Conservation (phyloP, 2,329 filamentous ascomycete genomes). For the Trichoderma polysporum region DNA sequence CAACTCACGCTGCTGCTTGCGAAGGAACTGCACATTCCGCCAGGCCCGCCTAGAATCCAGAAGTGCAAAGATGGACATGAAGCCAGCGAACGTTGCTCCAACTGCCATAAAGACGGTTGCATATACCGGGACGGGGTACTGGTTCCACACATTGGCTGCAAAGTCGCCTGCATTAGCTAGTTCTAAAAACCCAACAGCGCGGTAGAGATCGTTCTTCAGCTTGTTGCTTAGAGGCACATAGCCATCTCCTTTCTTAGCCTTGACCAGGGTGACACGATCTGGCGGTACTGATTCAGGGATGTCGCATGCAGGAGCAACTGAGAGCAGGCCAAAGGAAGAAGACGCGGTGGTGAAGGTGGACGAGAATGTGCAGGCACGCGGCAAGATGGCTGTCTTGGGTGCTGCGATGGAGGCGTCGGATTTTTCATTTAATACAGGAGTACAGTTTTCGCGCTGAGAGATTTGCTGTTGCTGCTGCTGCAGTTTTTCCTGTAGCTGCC, state of each 20-base stretch:
- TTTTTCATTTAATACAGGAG: not conserved
- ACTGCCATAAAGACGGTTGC: slow-evolving; percentile 53
- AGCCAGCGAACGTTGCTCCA: slow-evolving; percentile 47
- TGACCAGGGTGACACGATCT: slow-evolving; percentile 11
- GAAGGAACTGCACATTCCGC: slow-evolving; percentile 47
- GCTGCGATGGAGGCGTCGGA: not conserved
- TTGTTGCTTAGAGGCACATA: slow-evolving; percentile 3
- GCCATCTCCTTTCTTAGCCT: not conserved
- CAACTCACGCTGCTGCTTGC: slow-evolving; percentile 40
- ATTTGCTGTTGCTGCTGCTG: not conserved
- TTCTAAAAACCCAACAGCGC: slow-evolving; percentile 50
- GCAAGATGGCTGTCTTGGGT: slow-evolving; percentile 3
- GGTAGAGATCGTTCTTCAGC: slow-evolving; percentile 28
- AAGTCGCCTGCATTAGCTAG: slow-evolving; percentile 57
- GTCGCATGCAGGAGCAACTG: not conserved
- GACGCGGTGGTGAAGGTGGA: slow-evolving; percentile 3
- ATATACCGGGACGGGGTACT: slow-evolving; percentile 48
- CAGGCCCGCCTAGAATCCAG: slow-evolving; percentile 45
- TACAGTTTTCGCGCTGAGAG: not conserved
- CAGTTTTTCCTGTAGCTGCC: not conserved
- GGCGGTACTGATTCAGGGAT: not conserved
- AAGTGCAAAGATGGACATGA: slow-evolving; percentile 47
- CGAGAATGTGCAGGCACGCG: slow-evolving; percentile 5
- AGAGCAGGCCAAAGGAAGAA: not conserved
- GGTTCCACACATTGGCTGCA: slow-evolving; percentile 58